Evolutionary conservation across 2,329 filamentous ascomycete species (phyloP), one percentile per base, ranked within the genome.

Genomic region (Cytospora piceicola): DNA sequence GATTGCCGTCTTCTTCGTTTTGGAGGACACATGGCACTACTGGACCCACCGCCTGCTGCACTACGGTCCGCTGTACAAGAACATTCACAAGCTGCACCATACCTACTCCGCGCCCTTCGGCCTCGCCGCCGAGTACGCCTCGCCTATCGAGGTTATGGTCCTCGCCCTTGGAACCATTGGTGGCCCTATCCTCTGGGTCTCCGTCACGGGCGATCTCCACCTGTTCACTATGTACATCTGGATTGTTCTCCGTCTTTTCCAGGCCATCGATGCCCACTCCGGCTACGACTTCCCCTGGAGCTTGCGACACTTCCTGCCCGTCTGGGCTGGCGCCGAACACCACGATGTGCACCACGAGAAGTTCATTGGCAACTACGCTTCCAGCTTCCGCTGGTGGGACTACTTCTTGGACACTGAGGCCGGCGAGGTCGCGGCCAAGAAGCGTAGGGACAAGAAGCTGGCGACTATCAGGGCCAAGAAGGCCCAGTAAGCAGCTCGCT

Each of bases 381-480:
- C 93, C 76, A 96, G 92, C 83, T 99, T 99, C 88, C 88, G 94
- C 78, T 99, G 95, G 95, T 99, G 95, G 95, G 95, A 99, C 82
- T 96, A 91, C 78, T 78, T 89, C 72, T 85, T 98, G 71, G 94
- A 97, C 79, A 99, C 95, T 68, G 94, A 99, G 85, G 92, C 92
- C 70, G 93, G 92, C 61, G 87, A 92, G 46, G 94, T 96, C 79
- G 92, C 94, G 51, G 86, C 90, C 73, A 94, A 93, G 88, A 86
- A 85, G 75, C 89, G 94, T 75, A 87, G 93, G 67, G 93, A 95
- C 79, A 88, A 83, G 78, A 94, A 91, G 86, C 73, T 92, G 59
- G 85, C 82, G 63, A 78, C 86, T 65, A 83, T 90, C 77, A 83
- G 82, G 75, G 82, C 83, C 69, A 89, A 88, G 83, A 93, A 93